Percentiles rank a stretch among this genome's conserved stretches.
Evolutionary conservation across 2,329 filamentous ascomycete species (phyloP).

Genomic region (Cytospora piceae): DNA sequence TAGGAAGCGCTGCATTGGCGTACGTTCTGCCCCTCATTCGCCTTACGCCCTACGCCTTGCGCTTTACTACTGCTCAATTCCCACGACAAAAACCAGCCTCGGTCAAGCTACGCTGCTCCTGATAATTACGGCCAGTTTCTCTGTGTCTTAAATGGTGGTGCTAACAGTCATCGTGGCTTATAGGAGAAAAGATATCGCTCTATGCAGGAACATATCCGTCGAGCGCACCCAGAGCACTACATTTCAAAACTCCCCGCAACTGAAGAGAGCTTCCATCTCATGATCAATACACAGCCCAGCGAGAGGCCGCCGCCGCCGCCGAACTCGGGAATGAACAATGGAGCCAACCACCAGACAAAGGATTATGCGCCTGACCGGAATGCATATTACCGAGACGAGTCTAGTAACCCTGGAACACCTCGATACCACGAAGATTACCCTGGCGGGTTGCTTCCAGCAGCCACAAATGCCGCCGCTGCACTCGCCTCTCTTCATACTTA

Average conservation of each 20-base stretch:
- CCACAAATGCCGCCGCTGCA: constrained; percentile 80
- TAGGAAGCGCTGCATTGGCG: constrained; percentile 95
- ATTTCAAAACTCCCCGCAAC: constrained; percentile 98
- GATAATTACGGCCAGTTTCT: not conserved
- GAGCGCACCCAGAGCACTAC: constrained; percentile 96
- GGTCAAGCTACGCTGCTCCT: not conserved
- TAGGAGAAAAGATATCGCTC: constrained; percentile 72
- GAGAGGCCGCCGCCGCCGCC: constrained; percentile 41
- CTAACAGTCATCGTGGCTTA: constrained; percentile 31
- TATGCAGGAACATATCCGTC: constrained; percentile 99
- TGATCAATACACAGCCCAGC: constrained; percentile 87
- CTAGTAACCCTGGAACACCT: constrained; percentile 69
- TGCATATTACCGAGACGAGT: constrained; percentile 68
- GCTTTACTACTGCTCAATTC: constrained; percentile 23
- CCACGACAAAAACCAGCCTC: constrained; percentile 9
- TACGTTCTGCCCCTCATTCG: constrained; percentile 56
- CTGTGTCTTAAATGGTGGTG: not conserved
- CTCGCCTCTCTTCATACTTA: constrained; percentile 81
- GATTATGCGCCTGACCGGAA: constrained; percentile 66
- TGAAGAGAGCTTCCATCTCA: constrained; percentile 95
- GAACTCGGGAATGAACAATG: constrained; percentile 36
- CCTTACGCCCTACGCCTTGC: constrained; percentile 21
- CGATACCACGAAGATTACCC: constrained; percentile 71
- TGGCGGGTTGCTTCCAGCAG: constrained; percentile 65
- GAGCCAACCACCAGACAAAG: constrained; percentile 37